Base-by-base conservation (phyloP, 2,329 filamentous ascomycete genomes). In the Stachybotrys chartarum region DNA sequence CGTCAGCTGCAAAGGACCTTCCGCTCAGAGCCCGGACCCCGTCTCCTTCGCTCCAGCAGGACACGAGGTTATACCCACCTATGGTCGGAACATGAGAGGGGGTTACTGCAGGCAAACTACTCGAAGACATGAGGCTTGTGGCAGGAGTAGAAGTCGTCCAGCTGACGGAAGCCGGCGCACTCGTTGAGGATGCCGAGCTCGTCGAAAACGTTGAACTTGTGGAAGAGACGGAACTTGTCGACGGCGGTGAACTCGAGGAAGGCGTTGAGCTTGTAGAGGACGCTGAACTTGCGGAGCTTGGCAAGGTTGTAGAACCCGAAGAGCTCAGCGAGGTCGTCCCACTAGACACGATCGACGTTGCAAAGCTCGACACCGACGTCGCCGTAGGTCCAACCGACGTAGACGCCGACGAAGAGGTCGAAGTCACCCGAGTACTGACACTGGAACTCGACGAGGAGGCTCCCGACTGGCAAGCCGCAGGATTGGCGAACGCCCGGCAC, bases 31-130 rank as follows among this genome's bases (percentile, higher is more conserved):
- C 78, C n/a, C 79, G 73, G 8, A 58, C 63, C 30, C 66, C 70
- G 12, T 67, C 68, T 6, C 71, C 73, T 58, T 81, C 79, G n/a
- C 72, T 76, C 66, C 74, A 75, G 64, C 78, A 82, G 53, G 72
- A 73, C n/a, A 75, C 67, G 52, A 77, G 67, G 12, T 57, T 66
- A 57, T 80, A 81, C 11, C 71, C 71, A 7, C 75, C 75, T 5
- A 81, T 64, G 0, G 64, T 67, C 7, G 68, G 61, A 50, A 73
- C 72, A 56, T 74, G 72, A 50, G 63, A 61, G 7, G 69, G 68
- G 0, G 50, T 56, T 1, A 54, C 45, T 24, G 64, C 62, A 18
- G 59, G 61, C 17, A 69, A 66, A 8, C 66, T 18, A 44, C 50
- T 52, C 2, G 50, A 42, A 7, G 30, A 70, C 35, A 65, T 66